Conservation (phyloP, 805 yeast genomes). For the Saccharomycopsis schoenii region DNA sequence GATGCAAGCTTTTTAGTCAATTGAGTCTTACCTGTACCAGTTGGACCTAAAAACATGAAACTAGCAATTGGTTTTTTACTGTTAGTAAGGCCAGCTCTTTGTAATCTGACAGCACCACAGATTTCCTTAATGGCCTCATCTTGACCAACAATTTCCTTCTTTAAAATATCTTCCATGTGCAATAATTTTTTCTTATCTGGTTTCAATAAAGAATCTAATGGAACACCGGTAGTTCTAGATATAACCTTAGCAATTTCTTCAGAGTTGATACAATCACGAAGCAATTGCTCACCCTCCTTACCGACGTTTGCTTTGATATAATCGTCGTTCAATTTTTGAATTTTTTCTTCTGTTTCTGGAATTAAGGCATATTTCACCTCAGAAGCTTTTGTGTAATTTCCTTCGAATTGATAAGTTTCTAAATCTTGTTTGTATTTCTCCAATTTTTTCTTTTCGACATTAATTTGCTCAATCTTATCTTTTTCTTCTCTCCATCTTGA, state of each 20-base stretch:
- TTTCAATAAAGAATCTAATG: slow-evolving; percentile 79
- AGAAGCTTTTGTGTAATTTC: slow-evolving; percentile 82
- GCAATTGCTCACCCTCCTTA: slow-evolving; percentile 28
- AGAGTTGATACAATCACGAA: slow-evolving; percentile 88
- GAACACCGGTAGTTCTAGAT: slow-evolving; percentile 92
- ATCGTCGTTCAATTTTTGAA: slow-evolving; percentile 22
- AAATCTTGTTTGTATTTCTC: slow-evolving; percentile 79
- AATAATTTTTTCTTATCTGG: slow-evolving; percentile 89
- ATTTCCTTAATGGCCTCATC: slow-evolving; percentile 88
- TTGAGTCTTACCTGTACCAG: slow-evolving; percentile 98
- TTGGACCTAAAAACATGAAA: slow-evolving; percentile 94
- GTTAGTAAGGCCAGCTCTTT: slow-evolving; percentile 92
- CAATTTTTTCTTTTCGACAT: slow-evolving; percentile 68
- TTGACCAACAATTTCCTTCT: slow-evolving; percentile 82
- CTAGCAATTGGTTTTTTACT: slow-evolving; percentile 94
- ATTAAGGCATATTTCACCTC: slow-evolving; percentile 80
- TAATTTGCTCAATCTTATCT: slow-evolving; percentile 63
- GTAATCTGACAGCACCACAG: slow-evolving; percentile 89
- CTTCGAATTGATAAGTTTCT: slow-evolving; percentile 73
- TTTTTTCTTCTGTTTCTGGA: slow-evolving; percentile 38
- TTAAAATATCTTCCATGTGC: slow-evolving; percentile 75
- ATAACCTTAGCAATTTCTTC: slow-evolving; percentile 92
- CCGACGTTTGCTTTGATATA: slow-evolving; percentile 26
- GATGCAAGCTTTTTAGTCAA: slow-evolving; percentile 87
- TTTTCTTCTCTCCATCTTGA: slow-evolving; percentile 82